A percentile compares a stretch with the other conserved stretches of the same genome.
Evolutionary conservation across 2,329 filamentous ascomycete species (phyloP).

Genomic region (Sporothrix mexicana): DNA sequence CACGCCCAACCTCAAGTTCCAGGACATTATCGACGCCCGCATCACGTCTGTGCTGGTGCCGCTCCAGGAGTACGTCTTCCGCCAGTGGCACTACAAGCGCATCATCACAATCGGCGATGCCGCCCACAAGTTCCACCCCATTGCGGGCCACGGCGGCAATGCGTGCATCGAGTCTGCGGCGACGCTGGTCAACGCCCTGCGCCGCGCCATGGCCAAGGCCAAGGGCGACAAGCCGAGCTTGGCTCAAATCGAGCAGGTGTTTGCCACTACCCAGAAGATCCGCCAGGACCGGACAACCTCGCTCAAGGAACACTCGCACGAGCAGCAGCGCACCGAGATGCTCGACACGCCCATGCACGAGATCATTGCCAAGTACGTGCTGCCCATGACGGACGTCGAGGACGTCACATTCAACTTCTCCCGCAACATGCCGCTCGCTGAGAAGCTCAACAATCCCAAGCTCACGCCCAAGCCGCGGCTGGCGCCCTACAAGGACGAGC

Average conservation of each 20-base stretch:
- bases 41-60: conserved; percentile 43
- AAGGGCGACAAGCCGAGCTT: conserved; percentile 21
- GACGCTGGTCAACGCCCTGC: conserved; percentile 37
- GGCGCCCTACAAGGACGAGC: conserved; percentile 35
- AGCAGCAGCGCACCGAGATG: conserved; percentile 35
- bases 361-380: background rate
- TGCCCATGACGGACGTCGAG: conserved; percentile 27
- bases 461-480: conserved; percentile 23
- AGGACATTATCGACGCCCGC: conserved; percentile 32
- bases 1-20: conserved; percentile 35
- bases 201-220: conserved; percentile 13
- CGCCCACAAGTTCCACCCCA: conserved; percentile 44
- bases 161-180: conserved; percentile 41
- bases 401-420: conserved; percentile 33
- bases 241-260: conserved; percentile 29
- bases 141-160: conserved; percentile 41
- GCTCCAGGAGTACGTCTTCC: conserved; percentile 45
- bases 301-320: conserved; percentile 32
- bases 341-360: conserved; percentile 30
- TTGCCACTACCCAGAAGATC: conserved; percentile 30
- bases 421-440: conserved; percentile 32
- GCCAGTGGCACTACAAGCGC: conserved; percentile 45
- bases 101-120: conserved; percentile 45
- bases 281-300: conserved; percentile 10
- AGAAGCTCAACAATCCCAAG: conserved; percentile 28